These are phyloP conservation scores for Malus hybrid DNA, from an alignment of 331 rosid genomes.

Conservation along the genomic window DNA sequence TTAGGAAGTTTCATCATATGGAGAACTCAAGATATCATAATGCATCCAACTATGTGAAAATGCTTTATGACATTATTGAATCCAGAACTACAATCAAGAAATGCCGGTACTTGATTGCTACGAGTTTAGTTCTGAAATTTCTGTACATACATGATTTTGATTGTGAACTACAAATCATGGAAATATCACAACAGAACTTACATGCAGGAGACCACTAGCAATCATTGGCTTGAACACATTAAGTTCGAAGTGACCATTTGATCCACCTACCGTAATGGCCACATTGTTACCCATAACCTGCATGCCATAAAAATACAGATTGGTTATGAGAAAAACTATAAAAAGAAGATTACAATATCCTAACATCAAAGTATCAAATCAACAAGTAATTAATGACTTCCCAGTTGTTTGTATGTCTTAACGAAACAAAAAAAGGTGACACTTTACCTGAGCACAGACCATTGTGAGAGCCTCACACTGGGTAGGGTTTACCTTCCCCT, in stretches of 20 bases:
- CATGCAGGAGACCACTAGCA: conserved; percentile 74
- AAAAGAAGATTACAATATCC: not conserved
- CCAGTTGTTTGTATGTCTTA: conserved; percentile 5
- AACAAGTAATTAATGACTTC: conserved; percentile 6
- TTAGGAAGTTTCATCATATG: not conserved
- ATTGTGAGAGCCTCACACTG: conserved; percentile 99
- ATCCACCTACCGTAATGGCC: conserved; percentile 88
- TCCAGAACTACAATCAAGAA: not conserved
- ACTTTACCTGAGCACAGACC: conserved; percentile 97
- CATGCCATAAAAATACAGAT: not conserved
- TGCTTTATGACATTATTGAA: not conserved
- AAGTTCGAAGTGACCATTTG: conserved; percentile 98
- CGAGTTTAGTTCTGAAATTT: not conserved
- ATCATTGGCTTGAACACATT: conserved; percentile 96
- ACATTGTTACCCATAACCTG: conserved; percentile 99
- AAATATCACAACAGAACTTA: conserved; percentile 29
- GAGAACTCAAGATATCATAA: not conserved
- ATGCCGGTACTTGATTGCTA: not conserved
- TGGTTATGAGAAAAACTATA: not conserved
- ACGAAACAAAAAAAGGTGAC: not conserved
- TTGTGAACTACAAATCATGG: not conserved
- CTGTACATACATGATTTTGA: not conserved
- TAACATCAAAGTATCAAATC: not conserved
- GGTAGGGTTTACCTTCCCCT: conserved; percentile 99
- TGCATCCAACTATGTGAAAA: not conserved